Percentiles rank a stretch among this genome's conserved stretches.
These are phyloP conservation scores for Metschnikowia koreensis DNA, from an alignment of 805 yeast genomes.

Conservation along the genomic window DNA sequence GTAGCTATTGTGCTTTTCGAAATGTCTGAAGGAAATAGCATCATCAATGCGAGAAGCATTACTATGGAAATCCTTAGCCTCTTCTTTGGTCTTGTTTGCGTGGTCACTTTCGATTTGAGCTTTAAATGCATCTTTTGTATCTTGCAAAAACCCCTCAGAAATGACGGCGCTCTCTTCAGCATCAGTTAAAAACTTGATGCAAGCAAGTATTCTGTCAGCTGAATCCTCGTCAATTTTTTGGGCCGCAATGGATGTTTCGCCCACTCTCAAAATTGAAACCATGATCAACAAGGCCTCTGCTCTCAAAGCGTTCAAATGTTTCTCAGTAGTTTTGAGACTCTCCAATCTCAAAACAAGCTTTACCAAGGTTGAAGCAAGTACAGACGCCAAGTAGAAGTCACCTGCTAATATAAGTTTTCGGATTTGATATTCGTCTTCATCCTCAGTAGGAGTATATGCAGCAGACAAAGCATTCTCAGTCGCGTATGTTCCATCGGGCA, in stretches of 20 bases:
- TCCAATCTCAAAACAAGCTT: slow-evolving; percentile 80
- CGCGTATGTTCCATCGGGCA: slow-evolving; percentile 99
- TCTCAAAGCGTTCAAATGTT: slow-evolving; percentile 73
- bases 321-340: slow-evolving; percentile 51
- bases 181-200: slow-evolving; percentile 75
- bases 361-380: slow-evolving; percentile 81
- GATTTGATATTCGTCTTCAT: slow-evolving; percentile 65
- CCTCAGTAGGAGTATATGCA: slow-evolving; percentile 28
- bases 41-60: slow-evolving; percentile 78
- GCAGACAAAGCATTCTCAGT: slow-evolving; percentile 81
- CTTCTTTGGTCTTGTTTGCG: slow-evolving; percentile 52
- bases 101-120: slow-evolving; percentile 63
- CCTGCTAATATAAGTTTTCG: slow-evolving; percentile 82
- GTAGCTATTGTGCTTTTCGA: slow-evolving; percentile 43
- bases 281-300: slow-evolving; percentile 93
- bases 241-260: slow-evolving; percentile 66
- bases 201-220: slow-evolving; percentile 88
- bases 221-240: slow-evolving; percentile 93
- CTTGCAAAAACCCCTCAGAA: slow-evolving; percentile 76
- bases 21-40: slow-evolving; percentile 74
- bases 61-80: slow-evolving; percentile 56
- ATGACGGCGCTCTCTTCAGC: slow-evolving; percentile 51
- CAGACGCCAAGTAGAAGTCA: slow-evolving; percentile 87
- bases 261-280: slow-evolving; percentile 88
- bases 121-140: slow-evolving; percentile 82